phyloP scores from a whole-genome alignment of 2,329 filamentous ascomycete species.

The Aspergillus piperis region DNA sequence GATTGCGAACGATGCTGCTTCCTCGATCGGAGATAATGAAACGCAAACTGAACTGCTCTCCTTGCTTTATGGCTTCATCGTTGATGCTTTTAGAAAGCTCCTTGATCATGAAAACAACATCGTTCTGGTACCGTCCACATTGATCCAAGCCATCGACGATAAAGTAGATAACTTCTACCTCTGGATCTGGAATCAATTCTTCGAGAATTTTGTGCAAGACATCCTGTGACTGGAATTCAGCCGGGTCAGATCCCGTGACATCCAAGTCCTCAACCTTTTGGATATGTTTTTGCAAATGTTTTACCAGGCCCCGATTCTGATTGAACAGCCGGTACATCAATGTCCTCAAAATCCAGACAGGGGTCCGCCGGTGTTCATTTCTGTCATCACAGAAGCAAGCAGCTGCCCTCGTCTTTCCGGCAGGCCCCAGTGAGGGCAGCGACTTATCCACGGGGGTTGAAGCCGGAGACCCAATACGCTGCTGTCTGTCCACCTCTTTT shows the following conservation, averaged over 20 bases:
- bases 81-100: not conserved
- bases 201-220: not conserved
- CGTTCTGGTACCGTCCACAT: not conserved
- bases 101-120: not conserved
- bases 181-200: not conserved
- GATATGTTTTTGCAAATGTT: not conserved
- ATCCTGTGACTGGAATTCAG: not conserved
- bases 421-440: not conserved
- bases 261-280: not conserved
- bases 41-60: not conserved
- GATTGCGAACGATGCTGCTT: not conserved
- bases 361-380: not conserved
- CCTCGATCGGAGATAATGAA: not conserved
- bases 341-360: constrained; percentile 1
- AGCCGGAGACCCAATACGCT: not conserved
- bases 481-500: not conserved
- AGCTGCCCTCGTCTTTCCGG: not conserved
- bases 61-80: not conserved
- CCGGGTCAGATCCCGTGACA: not conserved
- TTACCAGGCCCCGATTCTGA: not conserved
- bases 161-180: constrained; percentile 1
- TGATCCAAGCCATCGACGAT: not conserved
- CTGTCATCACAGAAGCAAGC: constrained; percentile 4
- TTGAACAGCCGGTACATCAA: not conserved
- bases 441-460: too few relatives aligned